These are phyloP conservation scores for Grosmannia serpens DNA, from an alignment of 2,329 filamentous ascomycete genomes.

Conservation along the genomic window DNA sequence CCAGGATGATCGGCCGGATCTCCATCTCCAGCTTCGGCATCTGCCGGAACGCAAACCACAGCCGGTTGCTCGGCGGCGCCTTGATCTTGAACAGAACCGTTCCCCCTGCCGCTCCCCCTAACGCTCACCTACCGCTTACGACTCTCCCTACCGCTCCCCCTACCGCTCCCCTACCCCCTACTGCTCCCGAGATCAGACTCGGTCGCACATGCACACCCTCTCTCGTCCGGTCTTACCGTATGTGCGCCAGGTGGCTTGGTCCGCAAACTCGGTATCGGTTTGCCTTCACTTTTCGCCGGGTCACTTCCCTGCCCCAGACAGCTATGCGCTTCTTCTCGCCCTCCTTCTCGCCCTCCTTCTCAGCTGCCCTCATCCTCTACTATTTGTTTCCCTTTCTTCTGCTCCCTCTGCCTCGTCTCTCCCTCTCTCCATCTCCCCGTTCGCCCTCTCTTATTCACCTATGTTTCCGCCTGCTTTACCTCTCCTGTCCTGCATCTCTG, in stretches of 20 bases:
- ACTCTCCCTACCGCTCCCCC: too few relatives aligned
- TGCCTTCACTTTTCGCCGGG: neutral
- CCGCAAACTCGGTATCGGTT: neutral
- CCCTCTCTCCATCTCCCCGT: neutral
- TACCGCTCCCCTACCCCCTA: too few relatives aligned
- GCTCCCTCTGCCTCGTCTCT: neutral
- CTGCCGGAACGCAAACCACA: constrained; percentile 95
- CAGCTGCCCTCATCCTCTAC: neutral
- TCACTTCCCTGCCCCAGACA: neutral
- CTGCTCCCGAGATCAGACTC: neutral
- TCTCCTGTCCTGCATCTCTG: neutral
- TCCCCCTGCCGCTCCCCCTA: constrained; percentile 68
- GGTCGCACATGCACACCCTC: neutral
- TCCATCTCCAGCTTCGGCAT: constrained; percentile 87
- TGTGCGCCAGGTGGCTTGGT: neutral
- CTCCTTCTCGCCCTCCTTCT: too few relatives aligned
- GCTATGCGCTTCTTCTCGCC: neutral
- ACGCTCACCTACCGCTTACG: too few relatives aligned
- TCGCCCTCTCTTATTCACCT: neutral
- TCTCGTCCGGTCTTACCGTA: neutral
- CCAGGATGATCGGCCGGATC: constrained; percentile 93
- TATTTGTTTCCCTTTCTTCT: neutral
- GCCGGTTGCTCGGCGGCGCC: constrained; percentile 82
- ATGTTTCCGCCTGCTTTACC: neutral
- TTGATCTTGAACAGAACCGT: constrained; percentile 81